These are phyloP conservation scores for Blastocrithidia nonstop DNA, from an alignment of 208 protist species.

Conservation along the genomic window DNA sequence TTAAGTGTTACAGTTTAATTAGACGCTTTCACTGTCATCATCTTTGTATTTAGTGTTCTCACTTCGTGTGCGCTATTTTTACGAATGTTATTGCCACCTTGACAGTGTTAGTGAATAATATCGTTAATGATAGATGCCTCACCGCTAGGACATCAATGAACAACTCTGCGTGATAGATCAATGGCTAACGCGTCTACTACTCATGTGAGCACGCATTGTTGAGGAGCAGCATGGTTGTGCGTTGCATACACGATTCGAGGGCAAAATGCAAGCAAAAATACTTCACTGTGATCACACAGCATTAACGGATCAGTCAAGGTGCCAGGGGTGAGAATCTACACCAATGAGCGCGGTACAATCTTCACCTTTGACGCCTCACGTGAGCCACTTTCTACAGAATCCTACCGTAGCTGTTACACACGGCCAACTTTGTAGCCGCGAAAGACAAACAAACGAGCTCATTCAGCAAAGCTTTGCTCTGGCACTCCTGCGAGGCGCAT, in stretches of 20 bases:
- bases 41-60: neutral
- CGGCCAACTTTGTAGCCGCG: conserved; percentile 86
- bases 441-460: conserved; percentile 85
- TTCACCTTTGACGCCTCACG: conserved; percentile 14
- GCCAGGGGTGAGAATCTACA: conserved; percentile 82
- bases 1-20: too few species aligned
- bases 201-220: too few species aligned
- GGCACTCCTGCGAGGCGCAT: conserved; percentile 90
- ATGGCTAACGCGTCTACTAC: conserved; percentile 71
- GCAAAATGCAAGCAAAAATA: conserved; percentile 50
- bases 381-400: conserved; percentile 10
- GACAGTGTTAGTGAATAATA: neutral
- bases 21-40: too few species aligned
- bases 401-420: conserved; percentile 86
- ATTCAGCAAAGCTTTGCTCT: conserved; percentile 82
- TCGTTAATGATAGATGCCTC: too few species aligned
- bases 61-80: neutral
- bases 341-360: conserved; percentile 73
- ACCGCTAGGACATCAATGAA: conserved; percentile 40
- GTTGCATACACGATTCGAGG: conserved; percentile 6
- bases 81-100: conserved; percentile 3
- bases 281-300: conserved; percentile 45
- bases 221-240: neutral
- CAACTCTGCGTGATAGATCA: conserved; percentile 63
- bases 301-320: conserved; percentile 81